Base-by-base conservation (phyloP, 768 basidiomycete genomes). In the Tricholoma hemisulphureum region DNA sequence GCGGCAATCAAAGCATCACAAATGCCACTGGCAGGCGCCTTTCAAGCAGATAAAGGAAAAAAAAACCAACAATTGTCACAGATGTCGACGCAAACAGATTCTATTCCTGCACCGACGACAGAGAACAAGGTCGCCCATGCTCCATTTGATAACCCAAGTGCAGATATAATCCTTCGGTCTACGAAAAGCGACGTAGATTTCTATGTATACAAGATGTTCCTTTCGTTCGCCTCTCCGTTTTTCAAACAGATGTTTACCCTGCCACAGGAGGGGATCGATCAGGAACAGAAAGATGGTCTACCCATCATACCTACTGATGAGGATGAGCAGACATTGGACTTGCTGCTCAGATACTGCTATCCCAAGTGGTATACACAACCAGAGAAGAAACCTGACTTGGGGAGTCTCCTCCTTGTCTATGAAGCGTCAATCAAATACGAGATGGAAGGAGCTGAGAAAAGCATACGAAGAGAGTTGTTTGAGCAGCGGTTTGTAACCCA, bases 401-500 rank as follows among this genome's bases (percentile, higher is more conserved):
- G 65, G 34, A 46, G 59, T 9, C 53, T 63, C 2, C 43, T 62
- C 54, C 24, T 58, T 3, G 62, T 65, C 11, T 16, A 65, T 2
- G 37, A 50, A 8, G 63, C 64, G 9, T 62, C 65, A 2, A 50
- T 14, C 16, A 69, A 71, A 39, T 69, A 71, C 46, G 58, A 63
- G 34, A 71, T 71, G 66, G 57, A 63, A 20, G 58, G 61, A 11
- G 63, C 62, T 14, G 57, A 65, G 31, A 54, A 51, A 4, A 45
- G 57, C 37, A 59, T 61, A 10, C 59, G 60, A 21, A 53, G 55
- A 8, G 58, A 41, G 14, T 39, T 69, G 6, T 49, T 67, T 21
- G 52, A 51, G 5, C 31, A 58, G 6, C 57, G 51, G 3, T 65
- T 68, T 32, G n/a, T 65, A 20, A 39, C 51, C 21, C 18, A 55